These are phyloP conservation scores for Leishmania martiniquensis DNA, from an alignment of 208 protist genomes.

Conservation along the genomic window DNA sequence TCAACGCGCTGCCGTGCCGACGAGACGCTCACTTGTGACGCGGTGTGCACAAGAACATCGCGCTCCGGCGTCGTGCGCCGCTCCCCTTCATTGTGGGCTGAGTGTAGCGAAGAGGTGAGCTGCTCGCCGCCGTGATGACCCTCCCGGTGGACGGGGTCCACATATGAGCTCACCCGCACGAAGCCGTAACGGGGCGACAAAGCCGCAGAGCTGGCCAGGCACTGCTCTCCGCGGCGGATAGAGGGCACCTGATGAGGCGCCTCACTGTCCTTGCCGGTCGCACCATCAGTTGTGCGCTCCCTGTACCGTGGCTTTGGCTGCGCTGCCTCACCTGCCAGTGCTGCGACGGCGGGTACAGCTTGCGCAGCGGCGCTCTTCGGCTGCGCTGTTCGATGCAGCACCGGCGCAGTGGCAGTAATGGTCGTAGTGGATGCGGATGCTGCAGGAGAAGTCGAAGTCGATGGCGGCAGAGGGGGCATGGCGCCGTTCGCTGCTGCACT, in stretches of 20 bases:
- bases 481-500: background rate
- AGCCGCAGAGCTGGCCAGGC: slow-evolving; percentile 9
- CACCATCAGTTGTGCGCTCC: background rate
- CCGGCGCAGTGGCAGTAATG: background rate
- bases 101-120: slow-evolving; percentile 4
- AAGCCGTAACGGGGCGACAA: slow-evolving; percentile 8
- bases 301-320: background rate
- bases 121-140: background rate
- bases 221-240: slow-evolving; percentile 31
- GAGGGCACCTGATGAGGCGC: background rate
- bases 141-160: background rate
- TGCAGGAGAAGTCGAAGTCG: background rate
- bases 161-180: slow-evolving; percentile 6
- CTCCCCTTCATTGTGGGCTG: background rate
- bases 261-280: background rate
- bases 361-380: background rate
- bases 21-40: slow-evolving; percentile 35
- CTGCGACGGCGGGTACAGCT: background rate
- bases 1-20: slow-evolving; percentile 45
- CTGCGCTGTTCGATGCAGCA: background rate
- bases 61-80: slow-evolving; percentile 27
- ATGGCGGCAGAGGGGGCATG: background rate
- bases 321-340: background rate
- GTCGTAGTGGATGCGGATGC: background rate
- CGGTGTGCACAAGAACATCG: slow-evolving; percentile 39